A percentile compares a stretch with the other conserved stretches of the same genome.
These are phyloP conservation scores for Streptanthus diversifolius DNA, from an alignment of 345 rosid species.

Conservation along the genomic window DNA sequence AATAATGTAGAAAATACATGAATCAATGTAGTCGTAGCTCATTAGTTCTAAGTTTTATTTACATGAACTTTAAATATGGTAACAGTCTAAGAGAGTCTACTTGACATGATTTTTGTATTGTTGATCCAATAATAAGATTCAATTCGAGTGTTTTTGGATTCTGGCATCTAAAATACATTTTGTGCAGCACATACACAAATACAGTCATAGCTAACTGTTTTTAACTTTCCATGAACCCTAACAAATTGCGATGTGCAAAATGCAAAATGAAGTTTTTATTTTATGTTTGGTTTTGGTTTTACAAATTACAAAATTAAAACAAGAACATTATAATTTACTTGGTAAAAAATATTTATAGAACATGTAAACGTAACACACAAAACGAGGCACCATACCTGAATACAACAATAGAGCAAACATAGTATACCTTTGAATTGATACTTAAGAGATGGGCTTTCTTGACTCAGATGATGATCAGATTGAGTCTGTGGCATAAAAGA, in stretches of 20 bases:
- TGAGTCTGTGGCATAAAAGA: slow-evolving; percentile 21
- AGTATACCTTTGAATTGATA: slow-evolving; percentile 28
- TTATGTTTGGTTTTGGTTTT: neutral
- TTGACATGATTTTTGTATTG: neutral
- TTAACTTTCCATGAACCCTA: neutral
- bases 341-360: neutral
- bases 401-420: neutral
- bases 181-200: neutral
- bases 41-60: neutral
- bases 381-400: neutral
- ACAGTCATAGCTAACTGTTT: neutral
- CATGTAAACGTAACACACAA: neutral
- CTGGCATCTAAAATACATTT: neutral
- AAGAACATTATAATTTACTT: neutral
- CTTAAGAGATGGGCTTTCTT: slow-evolving; percentile 27
- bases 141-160: neutral
- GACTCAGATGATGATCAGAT: neutral
- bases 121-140: neutral
- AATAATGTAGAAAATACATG: neutral
- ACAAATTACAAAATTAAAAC: neutral
- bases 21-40: neutral
- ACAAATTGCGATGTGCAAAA: neutral
- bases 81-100: neutral
- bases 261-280: neutral
- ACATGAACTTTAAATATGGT: neutral